Conservation (phyloP, 2,329 filamentous ascomycete genomes). For the Mariannaea sp. region DNA sequence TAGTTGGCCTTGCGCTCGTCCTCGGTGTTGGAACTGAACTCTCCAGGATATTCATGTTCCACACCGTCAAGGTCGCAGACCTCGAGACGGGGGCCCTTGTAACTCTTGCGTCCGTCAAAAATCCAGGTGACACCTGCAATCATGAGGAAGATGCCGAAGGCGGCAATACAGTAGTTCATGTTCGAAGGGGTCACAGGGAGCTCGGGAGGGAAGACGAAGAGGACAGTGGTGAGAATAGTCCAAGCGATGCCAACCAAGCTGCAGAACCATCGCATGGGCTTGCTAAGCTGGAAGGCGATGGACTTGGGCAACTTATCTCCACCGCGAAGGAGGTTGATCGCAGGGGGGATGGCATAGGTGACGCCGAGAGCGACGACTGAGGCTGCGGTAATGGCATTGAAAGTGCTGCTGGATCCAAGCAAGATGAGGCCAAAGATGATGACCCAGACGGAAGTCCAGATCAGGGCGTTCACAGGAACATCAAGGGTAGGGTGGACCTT, state of each 20-base stretch:
- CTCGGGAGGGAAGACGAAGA: conserved; percentile 75
- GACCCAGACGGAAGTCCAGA: conserved; percentile 64
- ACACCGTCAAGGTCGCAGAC: conserved; percentile 22
- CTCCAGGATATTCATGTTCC: conserved; percentile 3
- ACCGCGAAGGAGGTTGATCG: conserved; percentile 70
- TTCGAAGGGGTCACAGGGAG: conserved; percentile 66
- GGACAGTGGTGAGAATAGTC: conserved; percentile 70
- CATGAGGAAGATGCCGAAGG: conserved; percentile 53
- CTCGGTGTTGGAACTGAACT: conserved; percentile 2
- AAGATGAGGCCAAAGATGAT: conserved; percentile 73
- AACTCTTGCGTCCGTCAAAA: conserved; percentile 55
- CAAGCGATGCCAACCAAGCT: conserved; percentile 62
- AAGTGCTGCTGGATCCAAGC: conserved; percentile 67
- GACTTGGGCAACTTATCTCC: conserved; percentile 66
- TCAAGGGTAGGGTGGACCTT: conserved; percentile 64
- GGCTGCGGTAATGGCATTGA: conserved; percentile 74
- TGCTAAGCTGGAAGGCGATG: conserved; percentile 45
- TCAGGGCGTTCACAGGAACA: conserved; percentile 69
- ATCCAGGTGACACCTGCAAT: conserved; percentile 52
- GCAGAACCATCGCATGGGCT: conserved; percentile 44
- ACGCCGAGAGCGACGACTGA: conserved; percentile 75
- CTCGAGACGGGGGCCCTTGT: conserved; percentile 43
- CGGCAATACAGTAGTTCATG: conserved; percentile 66
- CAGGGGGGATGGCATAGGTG: conserved; percentile 75
- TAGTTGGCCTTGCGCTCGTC: conserved; percentile 14